Base-by-base conservation (phyloP, 257 asterid genomes). In the Hygrophila difformis region DNA sequence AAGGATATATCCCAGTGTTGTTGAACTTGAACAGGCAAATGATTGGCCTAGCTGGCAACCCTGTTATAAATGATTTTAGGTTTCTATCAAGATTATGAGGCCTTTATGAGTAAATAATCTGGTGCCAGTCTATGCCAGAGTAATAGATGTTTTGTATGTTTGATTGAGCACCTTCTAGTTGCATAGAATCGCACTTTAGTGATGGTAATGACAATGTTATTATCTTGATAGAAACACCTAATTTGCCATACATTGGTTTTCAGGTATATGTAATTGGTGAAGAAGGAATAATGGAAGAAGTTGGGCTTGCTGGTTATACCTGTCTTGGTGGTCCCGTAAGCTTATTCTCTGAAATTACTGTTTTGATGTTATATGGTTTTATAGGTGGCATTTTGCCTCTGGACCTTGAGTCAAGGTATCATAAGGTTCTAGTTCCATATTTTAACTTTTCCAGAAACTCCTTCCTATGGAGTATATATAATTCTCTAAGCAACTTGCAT, bases 201-300 rank as follows among this genome's bases (percentile, higher is more conserved):
- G n/a, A n/a, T n/a, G n/a, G n/a, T n/a, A n/a, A n/a, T n/a, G n/a
- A n/a, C n/a, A n/a, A n/a, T n/a, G n/a, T n/a, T n/a, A n/a, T n/a
- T n/a, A n/a, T n/a, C n/a, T n/a, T n/a, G n/a, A n/a, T n/a, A n/a
- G n/a, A n/a, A n/a, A 51, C n/a, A 47, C 14, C 36, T 45, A 14
- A 41, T 55, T n/a, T n/a, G n/a, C 12, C 46, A 17, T 53, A 61
- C 52, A 36, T 46, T 62, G 50, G 53, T 39, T 61, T 53, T 49
- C 79, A 89, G 98, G 94, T 89, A 49, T 89, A 89, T 61, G 98
- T 79, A 21, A 75, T 89, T 58, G 98, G 98, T 10, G 96, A 70
- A 63, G 91, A 82, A 60, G 98, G 98, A 68, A 85, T 89, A 60
- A 16, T 66, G 62, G 93, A 85, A 57, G 96, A 89, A 68, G 60